Conservation (phyloP, 148 eudicot genomes). For the Camellia granthamiana region DNA sequence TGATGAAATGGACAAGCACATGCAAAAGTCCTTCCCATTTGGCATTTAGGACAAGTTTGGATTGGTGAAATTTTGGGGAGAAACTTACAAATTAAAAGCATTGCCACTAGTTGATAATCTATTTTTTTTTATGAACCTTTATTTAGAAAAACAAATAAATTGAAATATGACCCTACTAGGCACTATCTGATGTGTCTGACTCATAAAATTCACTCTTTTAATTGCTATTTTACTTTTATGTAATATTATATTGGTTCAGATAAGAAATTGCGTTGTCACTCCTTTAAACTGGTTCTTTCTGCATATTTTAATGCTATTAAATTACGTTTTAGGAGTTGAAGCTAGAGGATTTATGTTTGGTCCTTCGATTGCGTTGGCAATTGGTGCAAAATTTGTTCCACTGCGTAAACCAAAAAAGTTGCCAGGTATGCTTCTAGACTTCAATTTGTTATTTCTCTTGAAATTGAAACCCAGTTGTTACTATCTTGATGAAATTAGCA, state of each 20-base stretch:
- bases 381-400: constrained; percentile 65
- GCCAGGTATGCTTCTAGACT: constrained; percentile 39
- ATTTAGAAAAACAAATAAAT: neutral
- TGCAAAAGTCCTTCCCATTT: too few relatives aligned
- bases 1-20: too few relatives aligned
- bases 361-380: constrained; percentile 58
- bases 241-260: neutral
- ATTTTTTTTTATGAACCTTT: neutral
- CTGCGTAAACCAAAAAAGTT: constrained; percentile 52
- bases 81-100: neutral
- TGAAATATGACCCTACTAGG: neutral
- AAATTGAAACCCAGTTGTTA: neutral
- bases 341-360: constrained; percentile 70
- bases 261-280: neutral
- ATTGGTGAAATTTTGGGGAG: too few relatives aligned
- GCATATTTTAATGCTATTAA: neutral
- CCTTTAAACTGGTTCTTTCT: neutral
- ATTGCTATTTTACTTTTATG: neutral
- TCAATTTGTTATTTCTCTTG: neutral
- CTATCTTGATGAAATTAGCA: neutral
- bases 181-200: neutral
- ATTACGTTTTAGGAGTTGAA: constrained; percentile 45
- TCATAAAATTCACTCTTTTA: neutral
- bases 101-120: neutral
- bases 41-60: too few relatives aligned